Evolutionary conservation across 805 yeast species (phyloP), one percentile per base, ranked within the genome.

Genomic region (Cyberlindnera mycetangii): DNA sequence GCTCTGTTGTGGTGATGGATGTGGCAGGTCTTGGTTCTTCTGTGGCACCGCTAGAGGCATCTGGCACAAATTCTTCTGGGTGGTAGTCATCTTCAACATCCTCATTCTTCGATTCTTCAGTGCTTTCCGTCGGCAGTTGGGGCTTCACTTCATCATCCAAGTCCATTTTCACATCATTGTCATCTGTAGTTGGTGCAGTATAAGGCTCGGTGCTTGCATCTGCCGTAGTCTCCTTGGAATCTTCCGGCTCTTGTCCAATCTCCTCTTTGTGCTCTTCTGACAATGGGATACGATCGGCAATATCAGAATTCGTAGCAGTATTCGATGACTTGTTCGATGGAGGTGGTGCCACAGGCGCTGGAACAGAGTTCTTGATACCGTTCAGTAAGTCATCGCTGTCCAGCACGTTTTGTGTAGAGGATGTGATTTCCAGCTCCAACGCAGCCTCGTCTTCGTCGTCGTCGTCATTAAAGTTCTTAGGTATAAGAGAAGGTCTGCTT

Each of bases 371-470:
- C 32, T 24, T 37, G 22, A 37, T 37, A 3, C 39, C 39, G 18
- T 17, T 37, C 39, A 37, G 14, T 11, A 37, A 25, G 17, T 37
- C 39, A 12, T 17, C 10, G 11, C 25, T 27, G 18, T 37, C 39
- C n/a, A 37, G 15, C 24, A 18, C 19, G 7, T 3, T 7, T 24
- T 12, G 19, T 17, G 17, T 16, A 4, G 22, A 22, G 7, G 30
- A 34, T 16, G 41, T 33, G 15, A 43, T 28, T 12, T 41, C 39
- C 24, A 17, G 34, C 18, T 46, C 52, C n/a, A 51, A 24, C 2
- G 49, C 49, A 10, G 47, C 54, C 12, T 56, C 59, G 5, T 50
- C 54, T 3, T 54, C 58, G 20, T 57, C 59, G 1, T 59, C 60
- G 18, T 33, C 51, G 17, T 18, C 35, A 4, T 32, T 56, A 42